Evolutionary conservation across 345 rosid genomes (phyloP).

Genomic region (Eucalyptus lansdowneana): DNA sequence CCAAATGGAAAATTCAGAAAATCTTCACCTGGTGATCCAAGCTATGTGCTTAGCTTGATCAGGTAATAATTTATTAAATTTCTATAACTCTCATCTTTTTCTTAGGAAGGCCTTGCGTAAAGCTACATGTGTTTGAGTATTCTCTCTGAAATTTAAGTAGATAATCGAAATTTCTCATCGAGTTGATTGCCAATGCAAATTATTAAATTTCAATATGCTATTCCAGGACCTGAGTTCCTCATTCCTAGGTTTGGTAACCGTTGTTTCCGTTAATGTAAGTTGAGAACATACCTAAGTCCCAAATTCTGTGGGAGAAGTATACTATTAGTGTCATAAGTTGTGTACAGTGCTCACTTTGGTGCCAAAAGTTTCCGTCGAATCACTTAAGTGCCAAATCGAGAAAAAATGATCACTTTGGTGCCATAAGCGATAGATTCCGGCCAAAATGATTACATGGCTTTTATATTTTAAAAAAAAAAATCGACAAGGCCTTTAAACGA

Average conservation of each 20-base stretch:
- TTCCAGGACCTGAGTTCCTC: background rate
- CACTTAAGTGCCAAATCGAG: no score
- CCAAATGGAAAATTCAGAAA: slow-evolving; percentile 80
- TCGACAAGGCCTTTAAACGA: no score
- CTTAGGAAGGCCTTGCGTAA: background rate
- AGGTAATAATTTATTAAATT: slow-evolving; percentile 17
- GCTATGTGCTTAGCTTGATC: slow-evolving; percentile 38
- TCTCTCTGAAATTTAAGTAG: background rate
- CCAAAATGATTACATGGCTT: no score
- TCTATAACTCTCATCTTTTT: background rate
- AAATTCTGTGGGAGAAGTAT: background rate
- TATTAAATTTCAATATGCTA: background rate
- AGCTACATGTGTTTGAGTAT: background rate
- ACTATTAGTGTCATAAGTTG: no score
- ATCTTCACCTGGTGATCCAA: slow-evolving; percentile 70
- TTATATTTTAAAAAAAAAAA: no score
- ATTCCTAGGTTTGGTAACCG: background rate
- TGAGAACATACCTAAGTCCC: background rate
- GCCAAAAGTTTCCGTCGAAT: no score
- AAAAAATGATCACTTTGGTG: no score
- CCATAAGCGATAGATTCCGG: no score
- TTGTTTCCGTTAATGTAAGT: background rate
- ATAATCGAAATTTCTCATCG: background rate
- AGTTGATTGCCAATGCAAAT: background rate
- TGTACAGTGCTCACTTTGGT: no score